Conservation (phyloP, 2,329 filamentous ascomycete genomes). For the Colletotrichum tropicale region DNA sequence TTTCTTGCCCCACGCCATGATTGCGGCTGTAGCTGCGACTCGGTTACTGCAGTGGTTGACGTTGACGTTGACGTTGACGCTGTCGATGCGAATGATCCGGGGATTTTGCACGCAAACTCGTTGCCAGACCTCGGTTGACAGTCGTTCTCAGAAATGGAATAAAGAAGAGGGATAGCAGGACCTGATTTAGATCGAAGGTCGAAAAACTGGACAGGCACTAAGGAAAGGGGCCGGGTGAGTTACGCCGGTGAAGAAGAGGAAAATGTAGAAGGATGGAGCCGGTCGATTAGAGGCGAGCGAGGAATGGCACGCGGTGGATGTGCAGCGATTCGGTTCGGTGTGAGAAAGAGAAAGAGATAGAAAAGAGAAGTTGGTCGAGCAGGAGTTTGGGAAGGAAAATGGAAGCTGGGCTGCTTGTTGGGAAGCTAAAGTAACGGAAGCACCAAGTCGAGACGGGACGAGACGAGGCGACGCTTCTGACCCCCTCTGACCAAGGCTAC, state of each 20-base stretch:
- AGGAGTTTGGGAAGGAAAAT: background rate
- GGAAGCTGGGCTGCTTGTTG: background rate
- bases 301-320: background rate
- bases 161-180: background rate
- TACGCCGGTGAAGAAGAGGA: background rate
- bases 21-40: background rate
- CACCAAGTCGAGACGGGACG: background rate
- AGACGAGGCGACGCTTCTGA: background rate
- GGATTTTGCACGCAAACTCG: background rate
- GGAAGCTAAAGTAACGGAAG: background rate
- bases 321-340: background rate
- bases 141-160: background rate
- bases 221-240: background rate
- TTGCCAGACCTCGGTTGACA: background rate
- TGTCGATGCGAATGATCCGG: background rate
- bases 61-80: background rate
- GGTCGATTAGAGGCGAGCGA: background rate
- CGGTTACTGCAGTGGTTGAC: background rate
- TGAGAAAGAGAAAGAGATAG: background rate
- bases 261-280: background rate
- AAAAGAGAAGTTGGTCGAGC: background rate
- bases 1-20: slow-evolving; percentile 20
- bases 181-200: background rate
- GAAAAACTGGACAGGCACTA: background rate
- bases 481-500: background rate